Percentiles rank a stretch among this genome's conserved stretches.
Evolutionary conservation across 2,329 filamentous ascomycete genomes (phyloP).

Genomic region (Didymella pomorum): DNA sequence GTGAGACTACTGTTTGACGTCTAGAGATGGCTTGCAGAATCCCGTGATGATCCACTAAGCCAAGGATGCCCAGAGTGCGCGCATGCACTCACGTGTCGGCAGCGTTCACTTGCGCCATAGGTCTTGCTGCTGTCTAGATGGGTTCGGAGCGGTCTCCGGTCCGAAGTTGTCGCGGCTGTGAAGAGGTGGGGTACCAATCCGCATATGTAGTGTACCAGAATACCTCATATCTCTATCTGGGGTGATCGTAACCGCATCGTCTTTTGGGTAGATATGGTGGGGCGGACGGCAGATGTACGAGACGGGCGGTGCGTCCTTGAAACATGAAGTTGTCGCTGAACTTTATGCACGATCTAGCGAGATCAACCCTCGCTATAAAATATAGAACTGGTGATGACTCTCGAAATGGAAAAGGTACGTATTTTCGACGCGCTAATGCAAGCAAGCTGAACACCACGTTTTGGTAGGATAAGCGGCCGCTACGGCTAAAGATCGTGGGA

Average conservation of each 20-base stretch:
- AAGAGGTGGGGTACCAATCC: not conserved
- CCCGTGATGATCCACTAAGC: not conserved
- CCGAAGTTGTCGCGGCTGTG: not conserved
- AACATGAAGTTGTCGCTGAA: not conserved
- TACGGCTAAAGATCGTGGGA: not conserved
- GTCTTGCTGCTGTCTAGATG: not conserved
- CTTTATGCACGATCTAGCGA: not conserved
- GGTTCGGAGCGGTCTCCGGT: constrained; percentile 4
- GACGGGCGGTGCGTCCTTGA: not conserved
- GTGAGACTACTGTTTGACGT: constrained; percentile 9
- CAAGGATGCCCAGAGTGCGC: not conserved
- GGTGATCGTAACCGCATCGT: not conserved
- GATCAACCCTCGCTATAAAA: not conserved
- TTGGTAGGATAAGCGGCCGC: not conserved
- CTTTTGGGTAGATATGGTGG: not conserved
- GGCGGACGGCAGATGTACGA: not conserved
- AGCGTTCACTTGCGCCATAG: not conserved
- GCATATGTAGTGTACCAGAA: not conserved
- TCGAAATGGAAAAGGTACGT: not conserved
- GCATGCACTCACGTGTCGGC: not conserved
- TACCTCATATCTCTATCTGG: not conserved
- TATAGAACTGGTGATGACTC: not conserved
- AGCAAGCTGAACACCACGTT: not conserved
- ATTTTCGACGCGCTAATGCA: not conserved
- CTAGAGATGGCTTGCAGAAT: constrained; percentile 9